Evolutionary conservation across 805 yeast species (phyloP).

Genomic region (Scheffersomyces coipomensis): DNA sequence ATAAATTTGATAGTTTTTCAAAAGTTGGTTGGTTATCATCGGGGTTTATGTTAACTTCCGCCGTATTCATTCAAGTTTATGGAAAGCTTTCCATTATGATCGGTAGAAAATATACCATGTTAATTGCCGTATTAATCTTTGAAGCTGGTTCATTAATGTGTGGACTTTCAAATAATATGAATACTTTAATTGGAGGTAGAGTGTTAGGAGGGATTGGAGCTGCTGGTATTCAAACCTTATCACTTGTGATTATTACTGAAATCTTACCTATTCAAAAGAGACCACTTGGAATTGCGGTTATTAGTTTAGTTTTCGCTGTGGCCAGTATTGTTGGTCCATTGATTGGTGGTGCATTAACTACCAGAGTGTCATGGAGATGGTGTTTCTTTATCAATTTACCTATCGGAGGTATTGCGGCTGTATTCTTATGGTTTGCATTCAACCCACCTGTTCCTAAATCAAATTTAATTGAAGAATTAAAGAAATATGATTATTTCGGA

Average conservation of each 20-base stretch:
- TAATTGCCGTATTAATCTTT: constrained; percentile 21
- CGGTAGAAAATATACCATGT: constrained; percentile 30
- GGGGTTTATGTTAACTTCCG: constrained; percentile 33
- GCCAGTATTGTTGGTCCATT: constrained; percentile 57
- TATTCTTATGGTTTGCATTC: constrained; percentile 30
- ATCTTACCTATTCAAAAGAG: constrained; percentile 52
- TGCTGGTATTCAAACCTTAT: constrained; percentile 52
- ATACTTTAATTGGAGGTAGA: constrained; percentile 42
- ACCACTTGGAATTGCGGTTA: constrained; percentile 54
- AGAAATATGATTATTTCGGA: constrained; percentile 54
- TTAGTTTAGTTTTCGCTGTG: constrained; percentile 47
- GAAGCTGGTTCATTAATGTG: constrained; percentile 31
- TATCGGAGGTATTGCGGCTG: constrained; percentile 35
- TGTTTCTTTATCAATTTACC: constrained; percentile 49
- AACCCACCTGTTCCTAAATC: constrained; percentile 46
- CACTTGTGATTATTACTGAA: constrained; percentile 55
- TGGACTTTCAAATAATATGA: constrained; percentile 34
- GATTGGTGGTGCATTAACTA: constrained; percentile 48
- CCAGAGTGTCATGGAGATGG: constrained; percentile 56
- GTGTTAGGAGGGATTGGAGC: constrained; percentile 61
- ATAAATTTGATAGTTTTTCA: constrained; percentile 30
- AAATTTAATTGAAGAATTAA: constrained; percentile 33
- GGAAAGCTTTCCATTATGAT: constrained; percentile 35
- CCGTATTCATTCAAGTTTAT: constrained; percentile 32
- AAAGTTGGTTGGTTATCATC: constrained; percentile 39